phyloP scores from a whole-genome alignment of 306 rosid species.

The Vigna radiata region DNA sequence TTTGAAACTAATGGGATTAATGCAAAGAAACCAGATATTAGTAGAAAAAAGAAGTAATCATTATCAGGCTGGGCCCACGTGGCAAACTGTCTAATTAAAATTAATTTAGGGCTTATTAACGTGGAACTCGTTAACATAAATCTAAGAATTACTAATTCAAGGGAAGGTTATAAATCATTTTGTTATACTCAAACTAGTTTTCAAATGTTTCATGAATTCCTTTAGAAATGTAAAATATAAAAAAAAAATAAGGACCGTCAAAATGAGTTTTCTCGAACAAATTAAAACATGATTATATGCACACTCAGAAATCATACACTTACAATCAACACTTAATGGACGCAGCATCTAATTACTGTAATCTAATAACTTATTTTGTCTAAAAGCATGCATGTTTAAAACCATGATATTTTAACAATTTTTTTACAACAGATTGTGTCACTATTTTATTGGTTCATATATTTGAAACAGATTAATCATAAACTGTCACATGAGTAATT shows the following conservation, averaged over 20 bases:
- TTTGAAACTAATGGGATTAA: not conserved
- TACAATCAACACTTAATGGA: not conserved
- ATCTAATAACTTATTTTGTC: not conserved
- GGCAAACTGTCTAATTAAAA: not conserved
- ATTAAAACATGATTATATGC: not conserved
- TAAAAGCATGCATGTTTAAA: too few relatives aligned
- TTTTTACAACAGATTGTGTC: too few relatives aligned
- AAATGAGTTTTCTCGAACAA: not conserved
- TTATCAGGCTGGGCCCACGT: not conserved
- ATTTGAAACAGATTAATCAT: too few relatives aligned
- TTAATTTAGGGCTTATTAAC: not conserved
- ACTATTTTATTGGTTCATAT: too few relatives aligned
- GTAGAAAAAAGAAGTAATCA: conserved; percentile 1
- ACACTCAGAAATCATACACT: not conserved
- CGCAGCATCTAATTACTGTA: not conserved
- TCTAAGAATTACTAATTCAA: not conserved
- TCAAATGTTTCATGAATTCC: too few relatives aligned
- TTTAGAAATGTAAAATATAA: not conserved
- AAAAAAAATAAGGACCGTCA: not conserved
- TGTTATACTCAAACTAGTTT: not conserved
- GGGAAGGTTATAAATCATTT: not conserved
- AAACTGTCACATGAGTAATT: too few relatives aligned
- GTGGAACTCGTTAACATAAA: not conserved
- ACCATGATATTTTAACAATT: too few relatives aligned
- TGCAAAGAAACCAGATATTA: not conserved